phyloP scores from a whole-genome alignment of 164 flowering plant genomes.

The Buxus sempervirens region DNA sequence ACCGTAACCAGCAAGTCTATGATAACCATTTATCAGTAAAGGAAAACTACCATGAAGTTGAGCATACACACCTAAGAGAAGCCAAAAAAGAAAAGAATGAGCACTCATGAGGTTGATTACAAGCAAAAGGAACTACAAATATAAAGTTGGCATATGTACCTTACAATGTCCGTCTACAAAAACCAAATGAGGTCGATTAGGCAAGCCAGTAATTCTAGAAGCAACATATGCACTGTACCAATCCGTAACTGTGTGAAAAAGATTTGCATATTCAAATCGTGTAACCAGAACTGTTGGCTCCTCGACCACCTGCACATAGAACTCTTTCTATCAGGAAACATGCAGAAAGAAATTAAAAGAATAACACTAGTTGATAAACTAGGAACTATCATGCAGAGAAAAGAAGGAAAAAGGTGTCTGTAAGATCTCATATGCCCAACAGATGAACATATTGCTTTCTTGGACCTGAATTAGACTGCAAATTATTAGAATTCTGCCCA shows the following conservation, averaged over 20 bases:
- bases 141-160: conserved; percentile 32
- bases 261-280: conserved; percentile 91
- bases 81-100: no score
- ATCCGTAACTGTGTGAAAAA: conserved; percentile 92
- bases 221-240: conserved; percentile 94
- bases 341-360: no score
- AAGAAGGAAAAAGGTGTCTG: neutral
- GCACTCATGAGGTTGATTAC: no score
- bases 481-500: no score
- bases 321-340: conserved; percentile 22
- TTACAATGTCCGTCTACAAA: conserved; percentile 88
- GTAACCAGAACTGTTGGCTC: conserved; percentile 86
- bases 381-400: neutral
- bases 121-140: neutral
- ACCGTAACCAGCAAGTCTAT: neutral
- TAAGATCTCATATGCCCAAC: no score
- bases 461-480: no score
- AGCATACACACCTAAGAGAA: no score
- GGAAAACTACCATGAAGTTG: no score
- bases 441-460: no score
- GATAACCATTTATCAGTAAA: neutral
- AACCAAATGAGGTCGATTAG: conserved; percentile 77
- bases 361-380: no score
- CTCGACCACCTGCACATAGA: conserved; percentile 80
- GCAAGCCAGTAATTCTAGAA: conserved; percentile 82